Percentiles rank a stretch among this genome's conserved stretches.
phyloP scores from a whole-genome alignment of 1,139 yeast genomes.

The Meyerozyma athensensis region DNA sequence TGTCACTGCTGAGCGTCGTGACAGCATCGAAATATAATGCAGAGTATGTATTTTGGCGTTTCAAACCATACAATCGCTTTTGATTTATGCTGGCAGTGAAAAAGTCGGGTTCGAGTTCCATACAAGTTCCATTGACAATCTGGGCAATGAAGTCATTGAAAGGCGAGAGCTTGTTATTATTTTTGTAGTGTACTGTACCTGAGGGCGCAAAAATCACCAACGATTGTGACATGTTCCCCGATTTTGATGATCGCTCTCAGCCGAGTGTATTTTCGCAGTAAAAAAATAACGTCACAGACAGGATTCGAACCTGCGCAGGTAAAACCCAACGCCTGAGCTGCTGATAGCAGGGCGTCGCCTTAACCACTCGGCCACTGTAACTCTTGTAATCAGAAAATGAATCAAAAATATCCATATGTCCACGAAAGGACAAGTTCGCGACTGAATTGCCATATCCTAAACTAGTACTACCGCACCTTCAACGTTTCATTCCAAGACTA shows the following conservation, averaged over 20 bases:
- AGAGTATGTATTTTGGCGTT: constrained; percentile 27
- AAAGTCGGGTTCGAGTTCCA: constrained; percentile 31
- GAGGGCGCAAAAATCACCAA: constrained; percentile 35
- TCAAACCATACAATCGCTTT: constrained; percentile 33
- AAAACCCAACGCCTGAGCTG: constrained; percentile 16
- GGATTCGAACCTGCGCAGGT: constrained; percentile 7
- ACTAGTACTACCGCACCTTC: no score
- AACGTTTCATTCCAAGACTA: no score
- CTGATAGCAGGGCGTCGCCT: constrained; percentile 30
- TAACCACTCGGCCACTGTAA: constrained; percentile 33
- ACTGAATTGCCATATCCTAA: background rate
- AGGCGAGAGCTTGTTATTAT: constrained; percentile 33
- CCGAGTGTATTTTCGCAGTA: background rate
- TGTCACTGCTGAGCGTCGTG: constrained; percentile 38
- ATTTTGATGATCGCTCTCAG: background rate
- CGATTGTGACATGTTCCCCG: constrained; percentile 20
- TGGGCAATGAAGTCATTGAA: constrained; percentile 38
- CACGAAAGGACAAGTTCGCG: background rate
- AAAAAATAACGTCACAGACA: constrained; percentile 4
- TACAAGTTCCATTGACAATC: constrained; percentile 35
- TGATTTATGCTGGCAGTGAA: constrained; percentile 29
- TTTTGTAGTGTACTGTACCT: constrained; percentile 36
- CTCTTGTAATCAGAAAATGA: constrained; percentile 6
- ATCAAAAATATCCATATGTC: background rate
- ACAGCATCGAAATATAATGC: constrained; percentile 40